Evolutionary conservation across 1,284 basidiomycete genomes (phyloP), one percentile per base, ranked within the genome.

Genomic region (Heimioporus punctisporus): DNA sequence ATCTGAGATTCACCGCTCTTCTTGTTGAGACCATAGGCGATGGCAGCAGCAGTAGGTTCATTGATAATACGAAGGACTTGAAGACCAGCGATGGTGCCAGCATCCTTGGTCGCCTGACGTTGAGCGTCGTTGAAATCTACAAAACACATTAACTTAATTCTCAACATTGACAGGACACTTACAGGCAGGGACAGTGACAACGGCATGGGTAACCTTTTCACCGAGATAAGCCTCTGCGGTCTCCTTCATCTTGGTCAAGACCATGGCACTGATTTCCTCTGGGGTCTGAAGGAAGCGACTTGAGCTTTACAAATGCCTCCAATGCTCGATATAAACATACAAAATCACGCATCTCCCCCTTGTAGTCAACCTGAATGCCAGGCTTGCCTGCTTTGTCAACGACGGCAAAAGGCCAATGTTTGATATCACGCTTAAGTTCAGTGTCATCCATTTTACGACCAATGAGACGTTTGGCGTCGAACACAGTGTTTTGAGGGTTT

Each of bases 21-120:
- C 84, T 97, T 95, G 86, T 98, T 97, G 51, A 99, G 90, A 81
- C 97, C 97, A 76, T 98, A 98, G 63, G 97, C 96, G 75, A 95
- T 95, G 58, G 97, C 97, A 60, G 97, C 96, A 50, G 97, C 96
- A 50, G 97, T 98, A 51, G 97, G 97, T 77, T 99, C 97, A 79
- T 98, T 98, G 79, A 99, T 96, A 75, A 98, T 98, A 79, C 96
- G 94, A 66, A 98, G 90, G 57, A 98, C 93, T 62, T 90, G 86
- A 51, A 99, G 90, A 74, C 97, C 96, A 50, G 97, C 95, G 66
- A 98, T 98, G 40, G 90, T 93, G 67, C 97, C 97, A 61, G 97
- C 95, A 70, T 99, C 97, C 82, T 98, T 98, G 76, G 97, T 99
- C 14, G 96, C 97, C 74, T 97, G 95, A 75, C 96, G 95, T 78